phyloP scores from a whole-genome alignment of 2,329 filamentous ascomycete genomes.

The Coniosporium tulheliwenetii region DNA sequence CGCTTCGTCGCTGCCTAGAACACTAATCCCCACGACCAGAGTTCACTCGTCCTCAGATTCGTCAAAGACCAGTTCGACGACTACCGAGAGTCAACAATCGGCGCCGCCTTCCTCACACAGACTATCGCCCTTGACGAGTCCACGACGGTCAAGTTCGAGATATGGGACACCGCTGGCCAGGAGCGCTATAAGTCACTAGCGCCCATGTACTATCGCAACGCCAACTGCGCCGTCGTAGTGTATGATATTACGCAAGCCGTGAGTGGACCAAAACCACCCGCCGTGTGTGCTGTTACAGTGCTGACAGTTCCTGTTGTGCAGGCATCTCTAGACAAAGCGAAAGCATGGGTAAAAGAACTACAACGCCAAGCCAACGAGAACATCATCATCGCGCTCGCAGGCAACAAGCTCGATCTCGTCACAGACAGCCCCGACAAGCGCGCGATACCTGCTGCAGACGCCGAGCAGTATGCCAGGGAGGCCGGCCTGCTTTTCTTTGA shows the following conservation, averaged over 20 bases:
- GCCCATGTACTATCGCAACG: conserved; percentile 99
- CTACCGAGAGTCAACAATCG: conserved; percentile 95
- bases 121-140: conserved; percentile 96
- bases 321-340: conserved; percentile 96
- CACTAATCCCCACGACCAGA: conserved; percentile 38
- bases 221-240: conserved; percentile 96
- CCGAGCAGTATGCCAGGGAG: conserved; percentile 88
- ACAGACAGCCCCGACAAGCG: conserved; percentile 91
- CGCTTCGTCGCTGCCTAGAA: neutral
- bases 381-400: conserved; percentile 94
- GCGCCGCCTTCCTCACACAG: conserved; percentile 96
- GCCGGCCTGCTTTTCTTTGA: conserved; percentile 95
- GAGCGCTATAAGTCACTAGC: conserved; percentile 98
- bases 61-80: conserved; percentile 99
- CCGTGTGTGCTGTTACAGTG: conserved; percentile 6
- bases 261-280: conserved; percentile 23
- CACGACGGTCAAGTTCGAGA: conserved; percentile 99
- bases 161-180: conserved; percentile 97
- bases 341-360: conserved; percentile 97
- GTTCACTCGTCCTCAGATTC: conserved; percentile 92
- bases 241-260: conserved; percentile 99
- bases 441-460: conserved; percentile 75
- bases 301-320: conserved; percentile 23
- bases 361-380: conserved; percentile 99
- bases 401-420: conserved; percentile 95